Evolutionary conservation across 495 filamentous ascomycete species (phyloP).

Genomic region (Daldinia loculata): DNA sequence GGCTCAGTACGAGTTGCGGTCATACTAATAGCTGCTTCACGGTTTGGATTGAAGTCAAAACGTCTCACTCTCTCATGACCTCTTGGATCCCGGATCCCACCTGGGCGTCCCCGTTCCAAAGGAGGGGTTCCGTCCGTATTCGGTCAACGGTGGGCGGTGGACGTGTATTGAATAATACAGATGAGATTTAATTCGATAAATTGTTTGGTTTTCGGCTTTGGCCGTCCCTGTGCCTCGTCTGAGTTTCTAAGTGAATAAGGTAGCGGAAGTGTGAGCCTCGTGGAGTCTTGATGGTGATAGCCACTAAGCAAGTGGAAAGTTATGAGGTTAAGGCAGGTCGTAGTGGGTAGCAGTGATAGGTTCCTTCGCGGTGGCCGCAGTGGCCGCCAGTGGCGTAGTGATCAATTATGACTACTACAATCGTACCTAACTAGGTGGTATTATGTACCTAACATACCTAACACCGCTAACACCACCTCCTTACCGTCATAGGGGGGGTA

Average conservation of each 20-base stretch:
- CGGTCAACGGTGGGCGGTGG: conserved; percentile 20
- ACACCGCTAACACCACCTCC: not conserved
- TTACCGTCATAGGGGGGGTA: too few relatives aligned
- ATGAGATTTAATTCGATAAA: conserved; percentile 9
- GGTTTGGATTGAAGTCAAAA: conserved; percentile 33
- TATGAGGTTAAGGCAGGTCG: conserved; percentile 19
- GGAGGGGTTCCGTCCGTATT: conserved; percentile 40
- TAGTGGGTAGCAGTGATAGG: conserved; percentile 31
- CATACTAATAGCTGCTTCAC: conserved; percentile 35
- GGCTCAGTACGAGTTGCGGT: conserved; percentile 43
- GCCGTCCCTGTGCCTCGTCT: not conserved
- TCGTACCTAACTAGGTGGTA: not conserved
- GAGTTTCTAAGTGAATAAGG: not conserved
- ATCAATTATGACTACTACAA: conserved; percentile 9
- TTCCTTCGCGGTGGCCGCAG: conserved; percentile 15
- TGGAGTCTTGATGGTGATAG: conserved; percentile 26
- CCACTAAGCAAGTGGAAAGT: conserved; percentile 30
- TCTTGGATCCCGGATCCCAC: conserved; percentile 20
- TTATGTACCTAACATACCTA: not conserved
- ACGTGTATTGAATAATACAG: conserved; percentile 7
- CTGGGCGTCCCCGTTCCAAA: conserved; percentile 39
- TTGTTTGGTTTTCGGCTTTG: not conserved
- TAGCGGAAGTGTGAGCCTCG: conserved; percentile 2
- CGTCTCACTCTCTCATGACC: conserved; percentile 38
- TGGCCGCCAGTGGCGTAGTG: conserved; percentile 12